These are phyloP conservation scores for Arthrobotrys entomopaga DNA, from an alignment of 2,329 filamentous ascomycete genomes.

Conservation along the genomic window DNA sequence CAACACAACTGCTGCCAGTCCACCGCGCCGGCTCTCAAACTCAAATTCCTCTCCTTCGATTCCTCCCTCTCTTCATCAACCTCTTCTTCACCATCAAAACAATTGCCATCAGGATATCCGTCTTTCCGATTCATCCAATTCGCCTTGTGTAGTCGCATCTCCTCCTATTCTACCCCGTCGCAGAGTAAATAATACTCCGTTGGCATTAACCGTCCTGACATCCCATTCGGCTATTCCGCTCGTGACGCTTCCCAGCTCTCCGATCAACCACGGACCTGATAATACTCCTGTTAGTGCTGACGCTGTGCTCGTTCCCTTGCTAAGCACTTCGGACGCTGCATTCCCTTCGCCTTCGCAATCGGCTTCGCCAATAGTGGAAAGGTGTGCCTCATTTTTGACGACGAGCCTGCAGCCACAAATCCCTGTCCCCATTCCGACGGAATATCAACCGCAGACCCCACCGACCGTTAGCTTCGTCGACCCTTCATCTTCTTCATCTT, in stretches of 20 bases:
- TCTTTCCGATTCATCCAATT: not conserved
- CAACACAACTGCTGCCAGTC: conserved; percentile 19
- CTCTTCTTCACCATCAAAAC: conserved; percentile 6
- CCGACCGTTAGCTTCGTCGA: conserved; percentile 14
- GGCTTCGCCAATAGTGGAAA: conserved; percentile 41
- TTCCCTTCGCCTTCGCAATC: conserved; percentile 37
- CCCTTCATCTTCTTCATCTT: not conserved
- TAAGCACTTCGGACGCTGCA: conserved; percentile 23
- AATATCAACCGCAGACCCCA: conserved; percentile 33
- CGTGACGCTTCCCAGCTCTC: conserved; percentile 23
- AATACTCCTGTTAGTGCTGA: not conserved
- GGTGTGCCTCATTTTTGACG: conserved; percentile 12
- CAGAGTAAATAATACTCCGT: conserved; percentile 27
- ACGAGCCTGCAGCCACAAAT: conserved; percentile 44
- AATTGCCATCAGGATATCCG: not conserved
- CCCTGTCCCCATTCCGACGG: conserved; percentile 38
- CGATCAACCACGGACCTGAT: conserved; percentile 25
- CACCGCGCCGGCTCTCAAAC: not conserved
- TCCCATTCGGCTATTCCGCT: conserved; percentile 30
- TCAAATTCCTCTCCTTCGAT: not conserved
- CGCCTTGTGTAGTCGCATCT: not conserved
- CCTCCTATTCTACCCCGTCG: conserved; percentile 3
- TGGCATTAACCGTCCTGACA: conserved; percentile 27
- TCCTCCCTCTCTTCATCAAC: conserved; percentile 1
- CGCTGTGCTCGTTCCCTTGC: conserved; percentile 8